These are phyloP conservation scores for Paxillus rubicundulus DNA, from an alignment of 768 basidiomycete species.

Conservation along the genomic window DNA sequence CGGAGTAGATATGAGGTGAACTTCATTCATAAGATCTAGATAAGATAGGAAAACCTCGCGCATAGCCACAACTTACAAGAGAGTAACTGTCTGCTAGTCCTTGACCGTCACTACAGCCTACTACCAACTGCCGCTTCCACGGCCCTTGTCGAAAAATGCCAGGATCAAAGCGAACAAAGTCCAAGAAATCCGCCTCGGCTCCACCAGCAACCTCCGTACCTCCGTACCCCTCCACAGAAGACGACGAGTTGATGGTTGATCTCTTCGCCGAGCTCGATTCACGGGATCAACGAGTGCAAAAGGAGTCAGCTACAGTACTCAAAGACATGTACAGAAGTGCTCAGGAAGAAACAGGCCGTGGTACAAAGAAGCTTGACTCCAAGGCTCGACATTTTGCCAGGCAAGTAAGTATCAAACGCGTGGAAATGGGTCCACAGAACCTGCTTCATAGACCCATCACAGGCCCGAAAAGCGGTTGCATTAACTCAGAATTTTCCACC, in stretches of 20 bases:
- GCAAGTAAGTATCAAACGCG: constrained; percentile 48
- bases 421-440: background rate
- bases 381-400: constrained; percentile 69
- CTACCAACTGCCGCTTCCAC: background rate
- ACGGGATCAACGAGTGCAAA: constrained; percentile 47
- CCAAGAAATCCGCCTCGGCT: constrained; percentile 44
- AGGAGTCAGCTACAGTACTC: constrained; percentile 47
- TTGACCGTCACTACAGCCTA: background rate
- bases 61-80: background rate
- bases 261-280: constrained; percentile 76
- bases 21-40: too few relatives aligned
- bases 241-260: constrained; percentile 68
- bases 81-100: background rate
- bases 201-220: constrained; percentile 17
- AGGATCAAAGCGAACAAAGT: constrained; percentile 55
- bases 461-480: constrained; percentile 74
- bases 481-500: constrained; percentile 52
- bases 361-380: constrained; percentile 48
- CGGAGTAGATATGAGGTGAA: too few relatives aligned
- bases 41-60: background rate
- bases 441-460: constrained; percentile 5
- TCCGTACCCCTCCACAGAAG: constrained; percentile 30
- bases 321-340: constrained; percentile 33
- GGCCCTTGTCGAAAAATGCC: constrained; percentile 34
- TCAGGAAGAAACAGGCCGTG: constrained; percentile 14